These are phyloP conservation scores for Arabis alpina DNA, from an alignment of 345 rosid genomes.

Conservation along the genomic window DNA sequence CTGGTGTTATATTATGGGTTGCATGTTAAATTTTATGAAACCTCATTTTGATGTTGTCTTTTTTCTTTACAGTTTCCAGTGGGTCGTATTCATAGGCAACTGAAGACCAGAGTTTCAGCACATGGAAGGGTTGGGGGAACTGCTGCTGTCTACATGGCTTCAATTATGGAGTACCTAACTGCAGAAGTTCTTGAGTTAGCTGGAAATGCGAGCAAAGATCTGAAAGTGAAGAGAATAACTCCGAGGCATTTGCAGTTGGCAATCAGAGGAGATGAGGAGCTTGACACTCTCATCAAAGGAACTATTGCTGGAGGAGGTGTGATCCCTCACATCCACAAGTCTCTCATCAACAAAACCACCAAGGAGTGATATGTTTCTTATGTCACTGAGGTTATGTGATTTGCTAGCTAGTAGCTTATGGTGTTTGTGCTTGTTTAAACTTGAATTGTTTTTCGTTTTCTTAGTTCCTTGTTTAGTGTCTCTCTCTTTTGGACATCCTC, in stretches of 20 bases:
- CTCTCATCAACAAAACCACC: conserved; percentile 80
- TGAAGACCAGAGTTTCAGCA: conserved; percentile 61
- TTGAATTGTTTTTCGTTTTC: conserved; percentile 15
- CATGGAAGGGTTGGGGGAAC: conserved; percentile 83
- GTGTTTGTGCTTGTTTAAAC: conserved; percentile 27
- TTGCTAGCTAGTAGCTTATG: conserved; percentile 31
- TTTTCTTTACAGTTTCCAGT: conserved; percentile 61
- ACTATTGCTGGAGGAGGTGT: conserved; percentile 86
- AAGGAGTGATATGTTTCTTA: conserved; percentile 54
- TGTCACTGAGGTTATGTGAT: conserved; percentile 7
- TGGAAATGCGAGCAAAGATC: conserved; percentile 79
- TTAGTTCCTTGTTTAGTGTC: conserved; percentile 23
- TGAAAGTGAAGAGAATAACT: conserved; percentile 77
- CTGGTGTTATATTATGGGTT: not conserved
- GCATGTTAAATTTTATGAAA: not conserved
- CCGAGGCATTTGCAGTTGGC: conserved; percentile 71
- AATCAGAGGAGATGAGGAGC: conserved; percentile 67
- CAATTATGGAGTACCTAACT: conserved; percentile 74
- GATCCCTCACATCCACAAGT: conserved; percentile 91
- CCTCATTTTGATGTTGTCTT: not conserved
- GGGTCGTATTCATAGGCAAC: conserved; percentile 78
- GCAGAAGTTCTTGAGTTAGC: conserved; percentile 84
- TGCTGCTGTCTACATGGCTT: conserved; percentile 81
- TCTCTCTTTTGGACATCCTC: conserved; percentile 26
- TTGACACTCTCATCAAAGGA: conserved; percentile 77